These are phyloP conservation scores for Ustilago loliicola DNA, from an alignment of 1,284 basidiomycete species.

Conservation along the genomic window DNA sequence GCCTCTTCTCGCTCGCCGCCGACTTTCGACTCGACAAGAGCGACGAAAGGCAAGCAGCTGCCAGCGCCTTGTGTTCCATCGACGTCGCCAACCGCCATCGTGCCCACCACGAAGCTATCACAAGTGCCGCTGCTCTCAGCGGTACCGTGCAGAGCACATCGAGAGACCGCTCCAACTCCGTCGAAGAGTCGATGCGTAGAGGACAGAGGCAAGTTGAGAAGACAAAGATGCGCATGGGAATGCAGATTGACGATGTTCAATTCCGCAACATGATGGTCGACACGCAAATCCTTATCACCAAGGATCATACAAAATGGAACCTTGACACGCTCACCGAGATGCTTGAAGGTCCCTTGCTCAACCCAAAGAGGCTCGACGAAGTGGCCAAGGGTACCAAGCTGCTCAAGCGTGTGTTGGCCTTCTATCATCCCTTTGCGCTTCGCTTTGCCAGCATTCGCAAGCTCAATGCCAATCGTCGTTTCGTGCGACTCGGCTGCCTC, in stretches of 20 bases:
- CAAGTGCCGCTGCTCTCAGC: slow-evolving; percentile 37
- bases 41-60: slow-evolving; percentile 81
- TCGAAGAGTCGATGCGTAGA: slow-evolving; percentile 85
- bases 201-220: slow-evolving; percentile 81
- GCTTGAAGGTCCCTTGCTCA: slow-evolving; percentile 90
- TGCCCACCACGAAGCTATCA: slow-evolving; percentile 47
- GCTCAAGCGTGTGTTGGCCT: slow-evolving; percentile 86
- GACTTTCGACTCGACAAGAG: slow-evolving; percentile 74
- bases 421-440: slow-evolving; percentile 89
- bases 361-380: slow-evolving; percentile 94
- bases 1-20: slow-evolving; percentile 84
- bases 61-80: slow-evolving; percentile 86
- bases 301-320: slow-evolving; percentile 93
- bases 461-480: slow-evolving; percentile 73
- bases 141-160: slow-evolving; percentile 29
- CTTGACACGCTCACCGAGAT: slow-evolving; percentile 88
- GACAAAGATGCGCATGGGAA: slow-evolving; percentile 85
- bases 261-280: slow-evolving; percentile 67
- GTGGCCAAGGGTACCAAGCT: slow-evolving; percentile 91
- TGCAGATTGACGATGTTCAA: slow-evolving; percentile 75
- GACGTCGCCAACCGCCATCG: slow-evolving; percentile 82
- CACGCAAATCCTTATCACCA: slow-evolving; percentile 82
- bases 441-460: slow-evolving; percentile 84
- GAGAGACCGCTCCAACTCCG: slow-evolving; percentile 80
- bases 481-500: slow-evolving; percentile 74